Conservation (phyloP, 345 rosid genomes). For the Euclidium syriacum region DNA sequence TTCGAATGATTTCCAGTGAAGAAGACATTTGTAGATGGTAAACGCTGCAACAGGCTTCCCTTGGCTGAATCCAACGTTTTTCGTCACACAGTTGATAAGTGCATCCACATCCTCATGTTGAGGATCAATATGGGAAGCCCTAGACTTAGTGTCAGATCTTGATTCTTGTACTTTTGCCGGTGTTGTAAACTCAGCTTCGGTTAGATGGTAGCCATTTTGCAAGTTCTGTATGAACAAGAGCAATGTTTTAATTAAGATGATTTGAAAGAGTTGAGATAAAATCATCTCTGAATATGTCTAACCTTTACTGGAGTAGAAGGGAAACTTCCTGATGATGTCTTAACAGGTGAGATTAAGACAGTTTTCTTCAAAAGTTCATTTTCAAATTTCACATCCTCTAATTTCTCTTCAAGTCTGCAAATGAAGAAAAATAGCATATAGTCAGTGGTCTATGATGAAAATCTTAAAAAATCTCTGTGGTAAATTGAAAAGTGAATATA, state of each 20-base stretch:
- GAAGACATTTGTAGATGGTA: conserved; percentile 90
- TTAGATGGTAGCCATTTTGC: conserved; percentile 61
- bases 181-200: conserved; percentile 50
- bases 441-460: conserved; percentile 2
- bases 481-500: conserved; percentile 19
- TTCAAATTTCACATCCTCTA: conserved; percentile 69
- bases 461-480: not conserved
- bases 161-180: conserved; percentile 55
- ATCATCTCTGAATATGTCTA: conserved; percentile 5
- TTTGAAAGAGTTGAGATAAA: conserved; percentile 10
- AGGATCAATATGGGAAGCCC: conserved; percentile 64
- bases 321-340: conserved; percentile 49
- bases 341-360: conserved; percentile 28
- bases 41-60: conserved; percentile 92
- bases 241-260: conserved; percentile 1
- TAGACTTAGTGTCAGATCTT: conserved; percentile 61
- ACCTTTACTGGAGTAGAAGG: conserved; percentile 42
- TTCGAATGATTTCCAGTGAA: conserved; percentile 97
- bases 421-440: conserved; percentile 6
- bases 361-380: conserved; percentile 68
- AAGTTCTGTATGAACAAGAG: conserved; percentile 40
- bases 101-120: conserved; percentile 85
- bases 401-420: conserved; percentile 76
- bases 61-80: conserved; percentile 74
- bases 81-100: conserved; percentile 68